Base-by-base conservation (phyloP, 352 stramenopile genomes). In the Hyaloperonospora arabidopsidis region DNA sequence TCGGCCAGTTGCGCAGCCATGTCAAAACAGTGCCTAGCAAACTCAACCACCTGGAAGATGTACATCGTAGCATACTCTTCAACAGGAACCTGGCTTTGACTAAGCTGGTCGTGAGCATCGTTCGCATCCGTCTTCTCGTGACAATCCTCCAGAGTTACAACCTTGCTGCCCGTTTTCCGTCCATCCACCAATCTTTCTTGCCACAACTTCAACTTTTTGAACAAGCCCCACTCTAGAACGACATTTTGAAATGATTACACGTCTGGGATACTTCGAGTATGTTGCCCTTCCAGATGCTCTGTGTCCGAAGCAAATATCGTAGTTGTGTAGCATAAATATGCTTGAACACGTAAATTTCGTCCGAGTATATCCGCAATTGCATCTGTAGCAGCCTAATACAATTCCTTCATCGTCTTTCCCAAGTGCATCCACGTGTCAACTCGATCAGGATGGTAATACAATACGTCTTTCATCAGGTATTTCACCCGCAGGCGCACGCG, bases 381-480 rank as follows among this genome's bases (percentile, higher is more conserved):
- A 41, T 90, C 79, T 1, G 74, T 87, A 2, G 68, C 58, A 28
- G 74, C 65, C 34, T 88, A 75, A 51, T 86, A 87, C 8, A 87
- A 51, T 49, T 86, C 75, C 36, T 88, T 87, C 57, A 83, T 79
- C 8, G 76, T 80, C 35, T 81, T 73, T 18, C 76, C 77, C 5
- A 90, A 60, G 3, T 74, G 70, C 51, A 84, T 48, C 79, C 79
- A 90, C 1, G 79, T 87, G 53, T 81, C 69, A 38, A 86, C 67
- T 1, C 79, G 72, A 14, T 76, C 61, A 15, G 77, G 75, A 25
- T 76, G 74, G 40, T 76, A 87, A 15, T 75, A 74, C 36, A 86
- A 35, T 10, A 87, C 70, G 25, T 90, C 79, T 49, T 79, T 81
- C 10, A 67, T 64, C 45, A 90, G 59, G 34, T 73, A 87, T 12